phyloP scores from a whole-genome alignment of 345 rosid species.

The Mercurialis annua region DNA sequence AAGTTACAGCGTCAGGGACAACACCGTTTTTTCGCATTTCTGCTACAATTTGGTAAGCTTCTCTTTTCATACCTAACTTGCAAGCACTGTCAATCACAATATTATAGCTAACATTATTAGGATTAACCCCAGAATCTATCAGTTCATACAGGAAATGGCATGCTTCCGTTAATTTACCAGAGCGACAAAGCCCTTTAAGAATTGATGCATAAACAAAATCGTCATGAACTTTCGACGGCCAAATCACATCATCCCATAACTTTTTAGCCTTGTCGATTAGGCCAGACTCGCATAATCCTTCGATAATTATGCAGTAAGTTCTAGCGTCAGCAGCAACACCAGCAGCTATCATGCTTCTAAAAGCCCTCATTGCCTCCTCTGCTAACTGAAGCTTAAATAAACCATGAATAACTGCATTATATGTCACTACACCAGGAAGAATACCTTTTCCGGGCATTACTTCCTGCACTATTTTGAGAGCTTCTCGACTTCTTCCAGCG shows the following conservation, averaged over 20 bases:
- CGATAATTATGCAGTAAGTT: conserved; percentile 55
- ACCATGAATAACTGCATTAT: conserved; percentile 65
- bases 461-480: conserved; percentile 43
- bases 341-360: conserved; percentile 43
- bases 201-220: conserved; percentile 68
- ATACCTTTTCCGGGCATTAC: conserved; percentile 51
- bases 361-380: conserved; percentile 53
- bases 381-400: conserved; percentile 45
- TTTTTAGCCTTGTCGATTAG: conserved; percentile 58
- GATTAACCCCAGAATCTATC: conserved; percentile 63
- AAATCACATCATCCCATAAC: conserved; percentile 74
- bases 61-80: conserved; percentile 62
- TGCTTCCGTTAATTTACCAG: conserved; percentile 52
- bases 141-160: conserved; percentile 75
- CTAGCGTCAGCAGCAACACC: conserved; percentile 45
- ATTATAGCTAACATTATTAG: conserved; percentile 66
- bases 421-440: conserved; percentile 60
- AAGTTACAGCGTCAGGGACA: conserved; percentile 78
- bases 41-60: conserved; percentile 67
- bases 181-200: conserved; percentile 67
- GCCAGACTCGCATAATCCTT: conserved; percentile 49
- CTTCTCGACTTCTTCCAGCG: conserved; percentile 56
- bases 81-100: conserved; percentile 68
- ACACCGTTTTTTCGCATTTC: conserved; percentile 75
- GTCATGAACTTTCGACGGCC: conserved; percentile 80